Conservation (phyloP, 306 rosid species). For the Prinsepia uniflora region DNA sequence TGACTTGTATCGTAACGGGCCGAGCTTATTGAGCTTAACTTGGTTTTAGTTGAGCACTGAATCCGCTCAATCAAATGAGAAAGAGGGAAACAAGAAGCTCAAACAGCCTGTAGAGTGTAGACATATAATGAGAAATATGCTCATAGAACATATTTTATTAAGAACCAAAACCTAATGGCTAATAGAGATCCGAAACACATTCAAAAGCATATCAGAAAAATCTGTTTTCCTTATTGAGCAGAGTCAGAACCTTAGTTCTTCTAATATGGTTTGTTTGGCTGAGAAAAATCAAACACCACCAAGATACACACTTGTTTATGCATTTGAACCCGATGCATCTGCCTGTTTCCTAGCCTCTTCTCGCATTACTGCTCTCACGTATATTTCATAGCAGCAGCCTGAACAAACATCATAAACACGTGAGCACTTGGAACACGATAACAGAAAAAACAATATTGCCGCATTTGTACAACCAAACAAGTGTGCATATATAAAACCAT, state of each 20-base stretch:
- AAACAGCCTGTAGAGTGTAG: no score
- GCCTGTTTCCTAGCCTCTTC: constrained; percentile 51
- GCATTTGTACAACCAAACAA: background rate
- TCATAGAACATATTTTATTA: constrained; percentile 13
- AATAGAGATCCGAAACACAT: background rate
- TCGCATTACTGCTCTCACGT: constrained; percentile 49
- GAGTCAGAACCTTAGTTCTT: background rate
- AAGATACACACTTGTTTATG: constrained; percentile 24
- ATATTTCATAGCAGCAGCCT: constrained; percentile 82
- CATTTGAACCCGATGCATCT: constrained; percentile 20
- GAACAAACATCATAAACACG: constrained; percentile 29
- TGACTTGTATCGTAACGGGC: no score
- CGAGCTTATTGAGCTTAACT: no score
- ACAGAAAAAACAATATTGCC: background rate
- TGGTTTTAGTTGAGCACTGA: no score
- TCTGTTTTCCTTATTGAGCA: constrained; percentile 32
- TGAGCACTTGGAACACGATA: constrained; percentile 17
- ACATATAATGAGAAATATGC: no score
- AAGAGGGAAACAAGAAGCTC: no score
- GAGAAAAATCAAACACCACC: constrained; percentile 18
- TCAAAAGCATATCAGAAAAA: constrained; percentile 9
- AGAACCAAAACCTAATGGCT: constrained; percentile 14
- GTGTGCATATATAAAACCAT: background rate
- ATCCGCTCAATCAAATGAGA: no score
- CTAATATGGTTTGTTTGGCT: constrained; percentile 13